Percentiles rank a stretch among this genome's conserved stretches.
phyloP scores from a whole-genome alignment of 176 grass and related monocot genomes.

The Lolium multiflorum region DNA sequence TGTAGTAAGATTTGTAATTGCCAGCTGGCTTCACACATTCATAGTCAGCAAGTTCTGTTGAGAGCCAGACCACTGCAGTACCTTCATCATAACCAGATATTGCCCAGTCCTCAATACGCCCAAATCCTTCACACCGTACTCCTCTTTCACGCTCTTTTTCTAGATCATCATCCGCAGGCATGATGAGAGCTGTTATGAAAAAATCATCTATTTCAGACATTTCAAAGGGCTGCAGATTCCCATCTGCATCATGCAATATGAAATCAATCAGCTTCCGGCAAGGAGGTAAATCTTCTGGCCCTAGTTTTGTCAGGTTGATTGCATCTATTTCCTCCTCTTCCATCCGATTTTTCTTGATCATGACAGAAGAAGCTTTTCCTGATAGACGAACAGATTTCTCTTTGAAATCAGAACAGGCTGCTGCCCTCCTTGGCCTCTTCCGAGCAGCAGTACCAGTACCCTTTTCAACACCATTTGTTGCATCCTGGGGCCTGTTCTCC shows the following conservation, averaged over 20 bases:
- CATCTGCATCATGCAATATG: constrained; percentile 85
- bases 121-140: constrained; percentile 97
- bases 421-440: constrained; percentile 79
- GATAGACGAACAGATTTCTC: constrained; percentile 75
- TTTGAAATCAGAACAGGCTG: constrained; percentile 85
- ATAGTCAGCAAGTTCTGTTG: constrained; percentile 94
- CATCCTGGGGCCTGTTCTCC: constrained; percentile 31
- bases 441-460: constrained; percentile 27
- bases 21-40: constrained; percentile 95
- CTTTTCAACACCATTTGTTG: constrained; percentile 48
- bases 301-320: constrained; percentile 79
- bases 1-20: constrained; percentile 87
- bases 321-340: constrained; percentile 91
- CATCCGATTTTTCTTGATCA: constrained; percentile 63
- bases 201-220: constrained; percentile 97
- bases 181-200: constrained; percentile 89
- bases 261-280: constrained; percentile 93
- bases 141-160: constrained; percentile 87
- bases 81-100: constrained; percentile 99
- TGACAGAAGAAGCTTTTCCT: constrained; percentile 67
- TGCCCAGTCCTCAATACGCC: constrained; percentile 90
- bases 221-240: constrained; percentile 91
- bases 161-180: constrained; percentile 92
- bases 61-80: constrained; percentile 81
- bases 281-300: constrained; percentile 69